These are phyloP conservation scores for Selenicereus undatus DNA, from an alignment of 148 eudicot species.

Conservation along the genomic window DNA sequence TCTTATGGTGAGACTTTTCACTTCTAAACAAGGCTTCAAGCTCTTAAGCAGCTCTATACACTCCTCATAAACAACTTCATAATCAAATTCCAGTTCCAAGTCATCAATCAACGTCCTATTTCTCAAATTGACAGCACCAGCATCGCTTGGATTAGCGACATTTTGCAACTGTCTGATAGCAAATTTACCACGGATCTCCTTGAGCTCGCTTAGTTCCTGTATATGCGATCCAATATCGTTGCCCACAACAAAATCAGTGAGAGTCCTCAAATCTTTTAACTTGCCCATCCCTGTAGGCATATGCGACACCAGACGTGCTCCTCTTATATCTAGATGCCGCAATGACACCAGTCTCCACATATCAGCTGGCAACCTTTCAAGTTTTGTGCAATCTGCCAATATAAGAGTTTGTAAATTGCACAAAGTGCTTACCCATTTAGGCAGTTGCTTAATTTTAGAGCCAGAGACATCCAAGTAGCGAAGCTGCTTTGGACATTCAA, in stretches of 20 bases:
- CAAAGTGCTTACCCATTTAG: not conserved
- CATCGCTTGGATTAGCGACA: not conserved
- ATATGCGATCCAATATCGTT: not conserved
- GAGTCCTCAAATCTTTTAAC: not conserved
- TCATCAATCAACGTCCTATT: not conserved
- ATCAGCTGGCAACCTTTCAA: not conserved
- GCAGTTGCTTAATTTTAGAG: not conserved
- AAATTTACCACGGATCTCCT: conserved; percentile 8
- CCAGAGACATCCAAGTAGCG: not conserved
- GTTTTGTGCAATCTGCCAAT: not conserved
- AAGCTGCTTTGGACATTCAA: not conserved
- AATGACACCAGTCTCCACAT: not conserved
- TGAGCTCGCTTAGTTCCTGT: not conserved
- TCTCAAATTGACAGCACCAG: not conserved
- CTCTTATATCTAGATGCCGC: not conserved
- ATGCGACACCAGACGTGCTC: not conserved
- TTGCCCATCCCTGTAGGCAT: not conserved
- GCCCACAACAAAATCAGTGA: not conserved
- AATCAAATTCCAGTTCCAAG: conserved; percentile 10
- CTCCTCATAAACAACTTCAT: not conserved
- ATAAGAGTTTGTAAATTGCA: conserved; percentile 1
- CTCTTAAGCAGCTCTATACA: not conserved
- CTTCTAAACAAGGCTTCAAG: not conserved
- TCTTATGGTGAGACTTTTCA: conserved; percentile 8
- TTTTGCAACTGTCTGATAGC: conserved; percentile 9